Evolutionary conservation across 176 grass and related monocot species (phyloP).

Genomic region (Avena eriantha): DNA sequence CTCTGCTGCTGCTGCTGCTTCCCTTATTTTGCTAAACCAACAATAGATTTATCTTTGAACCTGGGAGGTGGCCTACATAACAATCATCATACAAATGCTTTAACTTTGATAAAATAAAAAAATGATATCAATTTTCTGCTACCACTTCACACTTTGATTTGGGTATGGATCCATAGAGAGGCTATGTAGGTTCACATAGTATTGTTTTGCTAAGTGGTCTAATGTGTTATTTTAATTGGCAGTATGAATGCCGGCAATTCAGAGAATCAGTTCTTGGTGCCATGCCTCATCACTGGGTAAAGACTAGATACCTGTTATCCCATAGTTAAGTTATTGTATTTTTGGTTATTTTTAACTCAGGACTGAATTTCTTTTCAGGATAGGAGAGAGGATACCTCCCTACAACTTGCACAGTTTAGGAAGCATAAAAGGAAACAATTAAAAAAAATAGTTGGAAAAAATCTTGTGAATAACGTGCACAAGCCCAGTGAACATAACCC

Average conservation of each 20-base stretch:
- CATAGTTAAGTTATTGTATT: conserved; percentile 22
- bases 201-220: conserved; percentile 1
- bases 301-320: conserved; percentile 31
- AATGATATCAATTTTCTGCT: neutral
- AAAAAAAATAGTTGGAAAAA: conserved; percentile 78
- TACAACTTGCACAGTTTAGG: conserved; percentile 81
- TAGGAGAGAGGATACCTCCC: conserved; percentile 88
- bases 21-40: neutral
- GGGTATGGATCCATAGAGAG: neutral
- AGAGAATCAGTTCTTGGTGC: conserved; percentile 92
- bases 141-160: neutral
- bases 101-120: neutral
- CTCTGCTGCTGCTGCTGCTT: conserved; percentile 28
- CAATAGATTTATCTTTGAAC: neutral
- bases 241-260: conserved; percentile 97
- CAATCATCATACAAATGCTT: neutral
- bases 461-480: conserved; percentile 56
- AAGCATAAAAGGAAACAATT: conserved; percentile 85
- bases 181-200: neutral
- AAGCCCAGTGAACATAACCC: conserved; percentile 88
- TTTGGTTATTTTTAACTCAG: conserved; percentile 33
- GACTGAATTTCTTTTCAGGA: conserved; percentile 61
- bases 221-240: conserved; percentile 42
- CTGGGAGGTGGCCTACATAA: neutral
- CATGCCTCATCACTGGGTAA: conserved; percentile 99